These are phyloP conservation scores for Geotrichum aggregatum DNA, from an alignment of 1,139 yeast species.

Conservation along the genomic window DNA sequence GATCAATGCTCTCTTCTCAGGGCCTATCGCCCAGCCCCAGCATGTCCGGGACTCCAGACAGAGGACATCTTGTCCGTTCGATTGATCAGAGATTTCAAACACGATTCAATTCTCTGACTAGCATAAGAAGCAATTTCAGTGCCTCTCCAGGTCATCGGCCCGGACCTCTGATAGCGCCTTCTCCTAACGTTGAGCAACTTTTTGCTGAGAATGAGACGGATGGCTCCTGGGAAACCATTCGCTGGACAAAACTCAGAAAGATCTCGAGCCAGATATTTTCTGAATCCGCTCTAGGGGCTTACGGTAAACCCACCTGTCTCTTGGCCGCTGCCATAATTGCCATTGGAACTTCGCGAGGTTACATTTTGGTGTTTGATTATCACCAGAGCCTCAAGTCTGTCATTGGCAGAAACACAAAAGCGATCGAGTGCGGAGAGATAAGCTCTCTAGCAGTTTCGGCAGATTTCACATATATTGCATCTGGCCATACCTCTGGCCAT, in stretches of 20 bases:
- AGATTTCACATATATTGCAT: conserved; percentile 50
- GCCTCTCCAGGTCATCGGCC: not conserved
- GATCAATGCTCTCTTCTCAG: conserved; percentile 9
- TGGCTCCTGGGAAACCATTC: conserved; percentile 35
- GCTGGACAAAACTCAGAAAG: conserved; percentile 47
- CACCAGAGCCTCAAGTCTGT: conserved; percentile 50
- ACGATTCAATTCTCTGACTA: conserved; percentile 29
- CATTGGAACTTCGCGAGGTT: conserved; percentile 61
- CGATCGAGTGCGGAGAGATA: conserved; percentile 43
- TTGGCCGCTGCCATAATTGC: conserved; percentile 52
- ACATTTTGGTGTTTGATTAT: conserved; percentile 58
- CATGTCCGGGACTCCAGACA: conserved; percentile 17
- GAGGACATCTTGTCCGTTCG: conserved; percentile 23
- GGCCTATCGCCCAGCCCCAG: conserved; percentile 16
- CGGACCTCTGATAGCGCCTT: conserved; percentile 3
- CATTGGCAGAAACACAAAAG: conserved; percentile 37
- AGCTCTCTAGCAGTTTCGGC: conserved; percentile 47
- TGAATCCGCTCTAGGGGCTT: conserved; percentile 38
- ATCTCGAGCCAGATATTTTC: conserved; percentile 43
- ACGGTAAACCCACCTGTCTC: conserved; percentile 52
- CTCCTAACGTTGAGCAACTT: conserved; percentile 23
- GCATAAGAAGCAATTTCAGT: conserved; percentile 14
- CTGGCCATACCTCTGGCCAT: conserved; percentile 46
- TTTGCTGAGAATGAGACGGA: conserved; percentile 18
- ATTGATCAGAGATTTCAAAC: conserved; percentile 34